phyloP scores from a whole-genome alignment of 371 early-diverging fungal genomes.

The Phascolomyces articulosus region DNA sequence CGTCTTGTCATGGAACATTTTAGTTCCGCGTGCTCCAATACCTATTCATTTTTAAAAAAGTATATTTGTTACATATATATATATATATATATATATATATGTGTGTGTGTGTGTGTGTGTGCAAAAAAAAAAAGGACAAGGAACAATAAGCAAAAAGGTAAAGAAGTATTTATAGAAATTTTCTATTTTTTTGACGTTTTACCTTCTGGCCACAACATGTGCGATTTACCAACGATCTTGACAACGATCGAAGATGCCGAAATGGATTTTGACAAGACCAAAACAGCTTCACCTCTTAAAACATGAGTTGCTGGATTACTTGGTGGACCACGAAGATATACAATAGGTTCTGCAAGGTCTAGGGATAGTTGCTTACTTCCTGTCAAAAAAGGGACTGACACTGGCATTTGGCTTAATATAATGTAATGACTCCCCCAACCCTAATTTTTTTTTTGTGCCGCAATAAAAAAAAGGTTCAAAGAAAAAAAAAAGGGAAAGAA shows the following conservation, averaged over 20 bases:
- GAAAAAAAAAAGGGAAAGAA: not conserved
- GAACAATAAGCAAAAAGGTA: no score
- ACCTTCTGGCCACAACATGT: constrained; percentile 57
- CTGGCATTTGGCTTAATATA: constrained; percentile 18
- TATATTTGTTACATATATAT: no score
- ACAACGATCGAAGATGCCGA: constrained; percentile 30
- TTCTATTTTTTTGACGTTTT: not conserved
- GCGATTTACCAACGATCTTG: constrained; percentile 42
- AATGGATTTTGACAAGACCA: constrained; percentile 42
- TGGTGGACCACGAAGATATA: constrained; percentile 39
- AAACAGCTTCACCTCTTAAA: constrained; percentile 45
- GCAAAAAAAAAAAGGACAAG: no score
- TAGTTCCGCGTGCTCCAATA: constrained; percentile 41
- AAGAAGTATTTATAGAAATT: no score
- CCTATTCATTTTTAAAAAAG: no score
- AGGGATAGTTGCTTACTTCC: constrained; percentile 44
- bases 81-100: no score
- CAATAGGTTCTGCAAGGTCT: constrained; percentile 51
- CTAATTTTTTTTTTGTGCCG: not conserved
- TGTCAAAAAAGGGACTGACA: constrained; percentile 44
- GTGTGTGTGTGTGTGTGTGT: no score
- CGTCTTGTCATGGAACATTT: constrained; percentile 44
- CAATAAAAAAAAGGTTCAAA: not conserved
- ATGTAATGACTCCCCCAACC: not conserved
- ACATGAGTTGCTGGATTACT: constrained; percentile 37